phyloP scores from a whole-genome alignment of 805 yeast species.

The Zygosaccharomyces siamensis region DNA sequence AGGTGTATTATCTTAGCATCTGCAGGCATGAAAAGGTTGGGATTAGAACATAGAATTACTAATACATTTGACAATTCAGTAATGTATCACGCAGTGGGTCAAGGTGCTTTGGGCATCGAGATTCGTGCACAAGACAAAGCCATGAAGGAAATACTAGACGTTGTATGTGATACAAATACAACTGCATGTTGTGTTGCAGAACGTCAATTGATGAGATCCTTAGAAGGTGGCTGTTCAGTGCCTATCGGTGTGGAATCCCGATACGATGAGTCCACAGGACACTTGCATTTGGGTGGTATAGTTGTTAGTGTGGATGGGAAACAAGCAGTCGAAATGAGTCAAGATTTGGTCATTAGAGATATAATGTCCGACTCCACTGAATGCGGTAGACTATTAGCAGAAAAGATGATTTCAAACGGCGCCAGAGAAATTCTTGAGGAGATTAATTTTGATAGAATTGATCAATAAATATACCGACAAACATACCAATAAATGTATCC shows the following conservation, averaged over 20 bases:
- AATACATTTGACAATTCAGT: conserved; percentile 63
- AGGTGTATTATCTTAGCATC: conserved; percentile 82
- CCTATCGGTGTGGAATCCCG: conserved; percentile 86
- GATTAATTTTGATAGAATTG: conserved; percentile 65
- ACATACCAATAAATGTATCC: conserved; percentile 17
- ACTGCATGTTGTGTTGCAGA: conserved; percentile 82
- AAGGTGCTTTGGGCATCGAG: conserved; percentile 94
- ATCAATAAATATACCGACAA: conserved; percentile 29
- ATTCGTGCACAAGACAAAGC: conserved; percentile 64
- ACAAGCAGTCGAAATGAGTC: conserved; percentile 56
- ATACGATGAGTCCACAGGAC: conserved; percentile 43
- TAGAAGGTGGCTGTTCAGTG: conserved; percentile 98
- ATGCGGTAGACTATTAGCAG: conserved; percentile 69
- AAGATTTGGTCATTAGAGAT: conserved; percentile 27
- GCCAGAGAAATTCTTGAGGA: conserved; percentile 78
- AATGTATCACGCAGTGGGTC: conserved; percentile 97
- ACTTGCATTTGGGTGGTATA: conserved; percentile 56
- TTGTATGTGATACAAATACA: conserved; percentile 61
- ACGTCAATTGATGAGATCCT: conserved; percentile 74
- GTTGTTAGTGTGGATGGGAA: conserved; percentile 85
- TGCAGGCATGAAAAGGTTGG: conserved; percentile 80
- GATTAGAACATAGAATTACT: conserved; percentile 71
- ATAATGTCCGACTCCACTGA: conserved; percentile 58
- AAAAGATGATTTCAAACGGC: conserved; percentile 62
- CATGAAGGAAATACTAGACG: conserved; percentile 53